These are phyloP conservation scores for Cyathus olla DNA, from an alignment of 1,284 basidiomycete species.

Conservation along the genomic window DNA sequence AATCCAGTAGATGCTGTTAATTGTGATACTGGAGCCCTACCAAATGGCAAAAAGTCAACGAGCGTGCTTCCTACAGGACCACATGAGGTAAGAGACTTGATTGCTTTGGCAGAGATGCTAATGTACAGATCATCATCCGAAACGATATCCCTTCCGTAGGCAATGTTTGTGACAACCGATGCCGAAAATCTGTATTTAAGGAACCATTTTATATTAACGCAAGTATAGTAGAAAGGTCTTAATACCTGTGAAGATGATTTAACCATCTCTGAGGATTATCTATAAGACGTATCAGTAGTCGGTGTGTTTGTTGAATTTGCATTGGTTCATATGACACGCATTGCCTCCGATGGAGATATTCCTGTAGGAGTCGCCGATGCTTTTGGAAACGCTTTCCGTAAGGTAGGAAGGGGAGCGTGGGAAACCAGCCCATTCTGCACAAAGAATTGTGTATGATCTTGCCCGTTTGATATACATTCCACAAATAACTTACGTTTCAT, in stretches of 20 bases:
- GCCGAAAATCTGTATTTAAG: constrained; percentile 22
- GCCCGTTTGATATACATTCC: neutral
- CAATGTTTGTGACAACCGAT: constrained; percentile 24
- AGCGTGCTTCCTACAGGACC: constrained; percentile 29
- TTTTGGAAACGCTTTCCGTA: constrained; percentile 28
- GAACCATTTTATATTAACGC: constrained; percentile 1
- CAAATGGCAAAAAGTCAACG: constrained; percentile 31
- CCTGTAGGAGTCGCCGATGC: constrained; percentile 29
- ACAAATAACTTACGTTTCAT: too few species aligned
- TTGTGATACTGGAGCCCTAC: constrained; percentile 11
- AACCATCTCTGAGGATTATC: constrained; percentile 14
- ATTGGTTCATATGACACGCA: constrained; percentile 14
- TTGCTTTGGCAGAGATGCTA: constrained; percentile 15
- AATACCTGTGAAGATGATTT: constrained; percentile 11
- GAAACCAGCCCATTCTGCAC: constrained; percentile 8
- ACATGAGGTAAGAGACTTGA: constrained; percentile 14
- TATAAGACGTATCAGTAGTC: constrained; percentile 21
- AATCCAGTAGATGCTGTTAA: too few species aligned
- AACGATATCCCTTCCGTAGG: constrained; percentile 25
- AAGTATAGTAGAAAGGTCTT: neutral
- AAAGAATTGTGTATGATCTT: too few species aligned
- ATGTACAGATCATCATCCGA: constrained; percentile 28
- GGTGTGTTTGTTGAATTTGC: constrained; percentile 24
- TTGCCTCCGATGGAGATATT: constrained; percentile 21
- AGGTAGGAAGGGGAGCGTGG: constrained; percentile 11